A percentile compares a stretch with the other conserved stretches of the same genome.
Conservation (phyloP, 176 grass and related monocot genomes). For the Neostapfia colusana region DNA sequence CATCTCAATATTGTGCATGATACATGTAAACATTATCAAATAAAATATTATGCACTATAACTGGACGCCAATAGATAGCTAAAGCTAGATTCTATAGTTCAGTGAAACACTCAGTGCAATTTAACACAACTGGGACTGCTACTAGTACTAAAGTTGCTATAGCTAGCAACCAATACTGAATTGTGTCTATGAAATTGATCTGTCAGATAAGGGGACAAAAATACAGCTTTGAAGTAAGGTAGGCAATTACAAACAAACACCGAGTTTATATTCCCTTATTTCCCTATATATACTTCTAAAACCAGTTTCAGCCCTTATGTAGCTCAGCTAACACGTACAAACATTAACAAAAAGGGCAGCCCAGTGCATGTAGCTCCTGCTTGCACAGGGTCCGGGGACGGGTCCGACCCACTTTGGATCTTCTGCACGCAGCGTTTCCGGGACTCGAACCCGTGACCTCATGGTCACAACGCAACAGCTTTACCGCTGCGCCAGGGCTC, state of each 20-base stretch:
- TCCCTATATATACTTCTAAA: neutral
- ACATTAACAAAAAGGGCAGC: neutral
- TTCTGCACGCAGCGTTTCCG: too few species aligned
- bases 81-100: conserved; percentile 28
- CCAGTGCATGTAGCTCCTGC: too few species aligned
- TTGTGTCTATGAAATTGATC: neutral
- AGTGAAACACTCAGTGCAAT: conserved; percentile 23
- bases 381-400: too few species aligned
- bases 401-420: too few species aligned
- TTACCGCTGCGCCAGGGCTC: too few species aligned
- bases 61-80: conserved; percentile 1
- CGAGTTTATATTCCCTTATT: neutral
- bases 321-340: neutral
- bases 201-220: neutral
- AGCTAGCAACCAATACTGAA: neutral
- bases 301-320: neutral
- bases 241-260: neutral
- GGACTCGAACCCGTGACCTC: too few species aligned
- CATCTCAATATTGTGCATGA: too few species aligned
- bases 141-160: neutral
- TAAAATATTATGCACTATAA: too few species aligned
- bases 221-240: neutral
- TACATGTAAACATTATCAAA: too few species aligned
- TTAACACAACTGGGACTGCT: neutral
- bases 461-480: too few species aligned